Evolutionary conservation across 2,329 filamentous ascomycete species (phyloP), one percentile per base, ranked within the genome.

Genomic region (Atkinsonella hypoxylon): DNA sequence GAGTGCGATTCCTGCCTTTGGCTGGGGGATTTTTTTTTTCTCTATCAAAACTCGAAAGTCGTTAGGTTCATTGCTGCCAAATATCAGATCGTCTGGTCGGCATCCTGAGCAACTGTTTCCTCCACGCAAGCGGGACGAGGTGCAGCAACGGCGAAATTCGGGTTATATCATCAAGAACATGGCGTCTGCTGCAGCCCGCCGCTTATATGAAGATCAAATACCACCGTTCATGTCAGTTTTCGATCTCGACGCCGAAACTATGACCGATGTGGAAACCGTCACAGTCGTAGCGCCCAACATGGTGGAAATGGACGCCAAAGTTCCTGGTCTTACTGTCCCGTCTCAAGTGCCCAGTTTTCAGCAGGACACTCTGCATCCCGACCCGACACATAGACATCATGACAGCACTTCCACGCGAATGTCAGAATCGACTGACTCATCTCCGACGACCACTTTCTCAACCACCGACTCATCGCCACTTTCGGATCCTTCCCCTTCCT

Each of bases 381-480:
- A 77, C 58, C 62, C 71, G 54, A 72, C 72, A 56, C 86, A 89
- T 67, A 81, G 83, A 61, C 85, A 87, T 64, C 77, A 82, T 63
- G 79, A 87, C 63, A 89, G 85, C 69, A 84, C 81, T n/a, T 90
- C 84, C 8, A 88, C 85, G 2, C 83, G 85, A 55, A 77, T 77
- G 50, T 87, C 86, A 15, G 88, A 87, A 56, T 97, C 93, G 1
- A 87, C 87, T 41, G 90, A 95, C 62, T 95, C 91, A 20, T 97
- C 91, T 9, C 93, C 93, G 1, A 97, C 91, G 8, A 96, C 90
- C 3, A 95, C 91, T 2, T 79, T 93, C 47, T 95, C 89, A 6
- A 95, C 89, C 18, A 88, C 91, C 56, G 91, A 95, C 69, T 94
- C 90, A 5, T 91, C 89, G 9, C 87, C 89, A 31, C 76, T 93